Evolutionary conservation across 1,284 basidiomycete genomes (phyloP).

Genomic region (Irpex rosettiformis): DNA sequence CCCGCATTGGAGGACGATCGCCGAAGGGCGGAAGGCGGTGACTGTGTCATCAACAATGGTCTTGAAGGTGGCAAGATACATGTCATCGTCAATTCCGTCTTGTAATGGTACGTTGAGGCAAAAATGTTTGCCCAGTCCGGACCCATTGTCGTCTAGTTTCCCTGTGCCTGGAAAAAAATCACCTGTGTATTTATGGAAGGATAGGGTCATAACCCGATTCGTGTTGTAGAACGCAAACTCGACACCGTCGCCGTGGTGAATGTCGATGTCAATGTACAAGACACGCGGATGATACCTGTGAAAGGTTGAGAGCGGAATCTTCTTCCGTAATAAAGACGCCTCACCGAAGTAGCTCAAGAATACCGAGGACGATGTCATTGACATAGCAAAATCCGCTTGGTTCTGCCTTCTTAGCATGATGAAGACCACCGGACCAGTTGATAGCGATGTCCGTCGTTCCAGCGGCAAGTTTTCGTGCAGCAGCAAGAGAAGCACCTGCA

Average conservation of each 20-base stretch:
- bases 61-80: conserved; percentile 95
- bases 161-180: conserved; percentile 98
- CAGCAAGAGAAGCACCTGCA: conserved; percentile 87
- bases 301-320: neutral
- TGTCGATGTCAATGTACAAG: conserved; percentile 96
- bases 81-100: conserved; percentile 97
- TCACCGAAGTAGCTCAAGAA: conserved; percentile 90
- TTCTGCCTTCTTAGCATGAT: conserved; percentile 95
- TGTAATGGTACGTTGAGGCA: conserved; percentile 93
- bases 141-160: conserved; percentile 89
- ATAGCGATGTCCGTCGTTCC: conserved; percentile 95
- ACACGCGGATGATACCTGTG: conserved; percentile 85
- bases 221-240: conserved; percentile 98
- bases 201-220: conserved; percentile 97
- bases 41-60: conserved; percentile 95
- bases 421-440: conserved; percentile 95
- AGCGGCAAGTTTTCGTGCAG: conserved; percentile 79
- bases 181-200: conserved; percentile 98
- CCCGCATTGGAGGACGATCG: conserved; percentile 96
- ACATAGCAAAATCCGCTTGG: conserved; percentile 97
- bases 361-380: conserved; percentile 93
- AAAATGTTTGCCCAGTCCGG: conserved; percentile 89
- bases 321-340: conserved; percentile 16
- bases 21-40: conserved; percentile 82
- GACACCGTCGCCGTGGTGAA: conserved; percentile 96